Evolutionary conservation across 352 stramenopile genomes (phyloP), one percentile per base, ranked within the genome.

Genomic region (Achlya hypogyna): DNA sequence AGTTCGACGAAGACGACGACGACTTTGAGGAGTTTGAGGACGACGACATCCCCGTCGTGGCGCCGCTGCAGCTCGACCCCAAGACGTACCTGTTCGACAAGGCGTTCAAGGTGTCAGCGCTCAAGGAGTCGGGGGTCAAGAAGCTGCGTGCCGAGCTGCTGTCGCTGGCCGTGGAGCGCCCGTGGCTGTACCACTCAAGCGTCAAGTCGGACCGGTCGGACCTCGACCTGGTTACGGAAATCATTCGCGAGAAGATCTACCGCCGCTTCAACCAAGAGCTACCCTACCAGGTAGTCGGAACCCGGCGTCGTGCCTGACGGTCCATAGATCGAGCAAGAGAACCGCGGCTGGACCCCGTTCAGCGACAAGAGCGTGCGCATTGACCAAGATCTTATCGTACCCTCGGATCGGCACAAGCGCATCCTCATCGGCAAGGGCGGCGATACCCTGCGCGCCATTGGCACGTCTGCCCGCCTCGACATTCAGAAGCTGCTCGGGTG

Each of bases 171-270:
- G 81, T 93, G 5, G 75, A 89, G n/a, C 74, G 84, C 6, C 76
- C 79, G 35, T 95, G 86, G 76, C 87, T 79, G 65, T 95, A 89
- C 67, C 84, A 93, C 71, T 95, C 86, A 62, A 90, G 81, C 1
- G 87, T 92, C 72, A 86, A 86, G 75, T 93, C 86, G 54, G 82
- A 91, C 42, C 72, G 84, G 66, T 92, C 84, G 3, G 84, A 93
- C 58, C 63, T 95, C 54, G 84, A 91, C 23, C 71, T 95, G 32
- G 86, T 95, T 62, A 87, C 74, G 10, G 86, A 95, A 66, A 95
- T 95, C 72, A 95, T 95, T 60, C 84, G 86, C 27, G 86, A 91
- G 54, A 91, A 95, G 72, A 78, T 95, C 52, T 95, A 87, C 66
- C 71, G 81, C n/a, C 84, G 86, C 56, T 93, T 90, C 62, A 92